A percentile compares a stretch with the other conserved stretches of the same genome.
Conservation (phyloP, 768 basidiomycete species). For the Psilocybe subaeruginosa region DNA sequence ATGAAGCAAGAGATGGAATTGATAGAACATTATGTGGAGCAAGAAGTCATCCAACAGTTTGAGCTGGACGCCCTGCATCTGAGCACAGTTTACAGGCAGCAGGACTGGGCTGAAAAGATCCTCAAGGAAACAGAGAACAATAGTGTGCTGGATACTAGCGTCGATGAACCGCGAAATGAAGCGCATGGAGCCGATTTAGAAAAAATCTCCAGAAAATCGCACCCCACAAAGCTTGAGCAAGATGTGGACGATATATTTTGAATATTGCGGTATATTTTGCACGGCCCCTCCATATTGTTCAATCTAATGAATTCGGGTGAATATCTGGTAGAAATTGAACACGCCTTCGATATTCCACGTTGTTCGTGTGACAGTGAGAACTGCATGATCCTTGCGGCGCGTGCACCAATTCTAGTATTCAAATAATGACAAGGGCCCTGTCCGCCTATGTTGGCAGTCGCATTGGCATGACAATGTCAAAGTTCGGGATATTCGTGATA, state of each 20-base stretch:
- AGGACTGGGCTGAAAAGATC: neutral
- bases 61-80: conserved; percentile 3
- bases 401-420: neutral
- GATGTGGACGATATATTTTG: conserved; percentile 17
- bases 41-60: conserved; percentile 37
- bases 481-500: neutral
- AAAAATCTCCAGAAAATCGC: neutral
- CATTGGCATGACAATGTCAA: neutral
- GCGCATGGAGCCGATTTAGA: neutral
- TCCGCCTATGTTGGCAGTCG: neutral
- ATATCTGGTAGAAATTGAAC: neutral
- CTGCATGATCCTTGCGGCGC: neutral
- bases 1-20: conserved; percentile 40
- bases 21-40: conserved; percentile 36
- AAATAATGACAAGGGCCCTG: neutral
- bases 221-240: neutral
- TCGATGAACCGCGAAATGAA: neutral
- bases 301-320: neutral
- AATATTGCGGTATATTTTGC: neutral
- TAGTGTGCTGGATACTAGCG: neutral
- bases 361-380: neutral
- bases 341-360: neutral
- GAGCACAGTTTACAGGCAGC: neutral
- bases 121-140: neutral
- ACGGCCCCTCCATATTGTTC: neutral